phyloP scores from a whole-genome alignment of 192 early-diverging fungal species.

The Mortierella claussenii region DNA sequence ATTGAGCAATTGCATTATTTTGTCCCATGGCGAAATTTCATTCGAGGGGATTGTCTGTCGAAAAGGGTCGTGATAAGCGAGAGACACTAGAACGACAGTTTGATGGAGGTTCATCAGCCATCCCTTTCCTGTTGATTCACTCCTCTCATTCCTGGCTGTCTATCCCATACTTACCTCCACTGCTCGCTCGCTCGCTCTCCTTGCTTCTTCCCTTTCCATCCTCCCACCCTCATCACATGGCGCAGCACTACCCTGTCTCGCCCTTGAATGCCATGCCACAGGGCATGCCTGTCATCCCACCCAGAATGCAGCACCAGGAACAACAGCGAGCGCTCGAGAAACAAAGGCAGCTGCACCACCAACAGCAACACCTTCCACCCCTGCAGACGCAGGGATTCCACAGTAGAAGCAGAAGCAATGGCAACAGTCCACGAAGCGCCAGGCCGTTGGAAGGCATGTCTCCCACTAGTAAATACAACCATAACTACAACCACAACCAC shows the following conservation, averaged over 20 bases:
- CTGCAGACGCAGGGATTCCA: constrained; percentile 9
- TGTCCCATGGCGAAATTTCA: too few species aligned
- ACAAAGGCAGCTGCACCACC: constrained; percentile 17
- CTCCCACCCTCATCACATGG: constrained; percentile 8
- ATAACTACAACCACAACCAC: background rate
- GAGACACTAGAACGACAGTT: too few species aligned
- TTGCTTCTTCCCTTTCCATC: background rate
- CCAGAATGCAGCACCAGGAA: constrained; percentile 22
- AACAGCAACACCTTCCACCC: background rate
- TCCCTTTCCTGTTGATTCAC: too few species aligned
- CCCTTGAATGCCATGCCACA: constrained; percentile 4
- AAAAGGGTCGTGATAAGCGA: too few species aligned
- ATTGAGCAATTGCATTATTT: too few species aligned
- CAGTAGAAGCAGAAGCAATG: constrained; percentile 25
- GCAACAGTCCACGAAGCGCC: background rate
- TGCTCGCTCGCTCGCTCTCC: background rate
- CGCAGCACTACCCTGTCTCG: constrained; percentile 11
- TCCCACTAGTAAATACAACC: background rate
- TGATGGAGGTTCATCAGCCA: too few species aligned
- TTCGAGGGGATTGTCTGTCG: too few species aligned
- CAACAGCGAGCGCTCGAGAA: constrained; percentile 18
- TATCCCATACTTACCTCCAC: background rate
- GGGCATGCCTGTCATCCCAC: constrained; percentile 38
- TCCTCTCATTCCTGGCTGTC: background rate
- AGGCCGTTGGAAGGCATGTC: background rate